A percentile compares a stretch with the other conserved stretches of the same genome.
Conservation (phyloP, 164 flowering plant species). For the Sextonia rubra region DNA sequence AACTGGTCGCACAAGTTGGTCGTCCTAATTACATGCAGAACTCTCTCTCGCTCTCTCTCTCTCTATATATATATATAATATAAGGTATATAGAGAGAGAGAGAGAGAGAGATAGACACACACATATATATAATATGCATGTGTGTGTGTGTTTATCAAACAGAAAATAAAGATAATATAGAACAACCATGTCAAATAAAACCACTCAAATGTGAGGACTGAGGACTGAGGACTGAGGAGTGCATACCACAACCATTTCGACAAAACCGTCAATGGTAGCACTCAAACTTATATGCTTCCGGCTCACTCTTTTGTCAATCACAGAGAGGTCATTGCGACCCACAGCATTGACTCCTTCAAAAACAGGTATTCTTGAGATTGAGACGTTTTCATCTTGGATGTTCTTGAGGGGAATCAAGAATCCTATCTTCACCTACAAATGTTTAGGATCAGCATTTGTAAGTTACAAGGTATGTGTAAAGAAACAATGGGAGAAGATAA, state of each 20-base stretch:
- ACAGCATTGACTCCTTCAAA: slow-evolving; percentile 49
- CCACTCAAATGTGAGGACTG: background rate
- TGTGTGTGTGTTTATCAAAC: background rate
- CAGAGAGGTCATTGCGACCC: slow-evolving; percentile 50
- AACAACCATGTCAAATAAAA: background rate
- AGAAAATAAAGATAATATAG: background rate
- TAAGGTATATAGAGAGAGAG: too few relatives aligned
- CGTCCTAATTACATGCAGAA: too few relatives aligned
- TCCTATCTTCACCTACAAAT: slow-evolving; percentile 36
- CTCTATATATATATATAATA: too few relatives aligned
- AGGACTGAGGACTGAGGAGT: too few relatives aligned
- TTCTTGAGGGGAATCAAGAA: slow-evolving; percentile 43
- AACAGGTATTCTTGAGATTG: slow-evolving; percentile 47
- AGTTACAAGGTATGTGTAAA: background rate
- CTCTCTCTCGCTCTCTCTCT: too few relatives aligned
- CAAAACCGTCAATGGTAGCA: slow-evolving; percentile 40
- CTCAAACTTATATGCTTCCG: slow-evolving; percentile 71
- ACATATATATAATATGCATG: background rate
- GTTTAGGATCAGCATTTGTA: background rate
- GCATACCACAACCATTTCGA: slow-evolving; percentile 59
- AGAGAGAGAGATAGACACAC: too few relatives aligned
- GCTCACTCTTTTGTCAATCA: slow-evolving; percentile 79
- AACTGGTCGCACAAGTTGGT: too few relatives aligned
- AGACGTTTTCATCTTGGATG: slow-evolving; percentile 34
- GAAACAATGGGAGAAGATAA: background rate